Base-by-base conservation (phyloP, 2,329 filamentous ascomycete genomes). In the Lasiodiplodia hormozganensis region DNA sequence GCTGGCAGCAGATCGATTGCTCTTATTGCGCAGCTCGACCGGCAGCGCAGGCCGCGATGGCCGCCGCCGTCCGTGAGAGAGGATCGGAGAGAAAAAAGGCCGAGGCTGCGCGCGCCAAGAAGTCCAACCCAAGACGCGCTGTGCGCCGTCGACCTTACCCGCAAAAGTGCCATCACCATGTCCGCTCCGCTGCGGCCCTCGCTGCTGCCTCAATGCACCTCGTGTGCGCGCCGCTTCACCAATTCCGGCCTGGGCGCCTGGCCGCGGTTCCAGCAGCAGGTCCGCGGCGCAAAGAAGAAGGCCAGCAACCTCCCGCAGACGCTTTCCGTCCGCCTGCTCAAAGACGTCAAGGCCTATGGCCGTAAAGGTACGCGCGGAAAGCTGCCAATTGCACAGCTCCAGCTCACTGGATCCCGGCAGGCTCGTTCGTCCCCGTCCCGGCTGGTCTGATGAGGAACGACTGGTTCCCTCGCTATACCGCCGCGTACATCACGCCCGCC, bases 371-470 rank as follows among this genome's bases (percentile, higher is more conserved):
- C 49, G 73, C 68, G 65, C 64, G 43, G 31, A 11, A 23, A n/a
- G 14, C 62, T 57, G 51, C 67, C 54, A 67, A 38, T 54, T n/a
- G 21, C 21, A 36, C 23, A 16, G 21, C 12, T 8, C 16, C 10
- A 23, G 56, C n/a, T 43, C 31, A 31, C 53, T 18, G 28, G 7
- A 34, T 34, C 10, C 12, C 31, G 56, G 62, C 70, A 88, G 86
- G 86, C 70, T 76, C 83, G 21, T 82, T 87, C 69, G 78, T 88
- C 23, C 83, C 85, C 38, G 79, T 88, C 52, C 76, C 83, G n/a
- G 76, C 79, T 18, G 84, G 86, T 25, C 78, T 80, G 47, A 87
- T 89, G 85, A 81, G 86, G 71, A 87, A 87, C 73, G 76, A 77
- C 66, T 87, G 83, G 83, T 87, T 84, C 71, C 86, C 85, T 3